These are phyloP conservation scores for Colletotrichum zoysiae DNA, from an alignment of 2,329 filamentous ascomycete genomes.

Conservation along the genomic window DNA sequence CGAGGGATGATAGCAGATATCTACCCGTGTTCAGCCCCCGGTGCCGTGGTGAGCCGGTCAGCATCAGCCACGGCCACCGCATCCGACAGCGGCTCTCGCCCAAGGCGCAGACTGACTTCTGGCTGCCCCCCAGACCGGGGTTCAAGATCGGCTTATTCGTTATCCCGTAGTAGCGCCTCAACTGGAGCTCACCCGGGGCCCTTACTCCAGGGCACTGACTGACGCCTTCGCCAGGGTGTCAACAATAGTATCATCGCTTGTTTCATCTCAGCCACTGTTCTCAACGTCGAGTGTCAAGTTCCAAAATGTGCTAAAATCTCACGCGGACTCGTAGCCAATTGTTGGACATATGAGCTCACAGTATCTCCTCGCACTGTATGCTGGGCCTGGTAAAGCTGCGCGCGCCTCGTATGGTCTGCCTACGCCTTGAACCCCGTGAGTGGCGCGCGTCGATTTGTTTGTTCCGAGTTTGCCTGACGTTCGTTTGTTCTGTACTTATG, in stretches of 20 bases:
- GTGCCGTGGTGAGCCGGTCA: constrained; percentile 8
- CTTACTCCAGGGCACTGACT: constrained; percentile 21
- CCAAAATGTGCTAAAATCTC: constrained; percentile 11
- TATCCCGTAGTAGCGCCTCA: constrained; percentile 15
- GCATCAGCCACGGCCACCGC: constrained; percentile 19
- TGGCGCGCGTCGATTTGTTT: constrained; percentile 12
- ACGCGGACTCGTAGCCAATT: constrained; percentile 8
- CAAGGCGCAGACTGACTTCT: not conserved
- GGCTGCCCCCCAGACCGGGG: not conserved
- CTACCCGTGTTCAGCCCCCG: not conserved
- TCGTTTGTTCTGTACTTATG: not conserved
- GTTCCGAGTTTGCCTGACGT: no score
- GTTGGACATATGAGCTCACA: not conserved
- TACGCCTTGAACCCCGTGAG: not conserved
- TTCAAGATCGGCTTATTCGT: constrained; percentile 10
- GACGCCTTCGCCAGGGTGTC: constrained; percentile 25
- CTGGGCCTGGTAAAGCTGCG: constrained; percentile 13
- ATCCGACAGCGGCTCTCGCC: constrained; percentile 4
- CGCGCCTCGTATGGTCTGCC: constrained; percentile 4
- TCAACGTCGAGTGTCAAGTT: constrained; percentile 20
- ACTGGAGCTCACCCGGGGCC: constrained; percentile 9
- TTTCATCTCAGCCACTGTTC: constrained; percentile 20
- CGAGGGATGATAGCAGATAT: not conserved
- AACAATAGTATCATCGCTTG: constrained; percentile 28
- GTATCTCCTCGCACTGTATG: not conserved